Evolutionary conservation across 495 filamentous ascomycete species (phyloP).

Genomic region (Tuber microsphaerosporum): DNA sequence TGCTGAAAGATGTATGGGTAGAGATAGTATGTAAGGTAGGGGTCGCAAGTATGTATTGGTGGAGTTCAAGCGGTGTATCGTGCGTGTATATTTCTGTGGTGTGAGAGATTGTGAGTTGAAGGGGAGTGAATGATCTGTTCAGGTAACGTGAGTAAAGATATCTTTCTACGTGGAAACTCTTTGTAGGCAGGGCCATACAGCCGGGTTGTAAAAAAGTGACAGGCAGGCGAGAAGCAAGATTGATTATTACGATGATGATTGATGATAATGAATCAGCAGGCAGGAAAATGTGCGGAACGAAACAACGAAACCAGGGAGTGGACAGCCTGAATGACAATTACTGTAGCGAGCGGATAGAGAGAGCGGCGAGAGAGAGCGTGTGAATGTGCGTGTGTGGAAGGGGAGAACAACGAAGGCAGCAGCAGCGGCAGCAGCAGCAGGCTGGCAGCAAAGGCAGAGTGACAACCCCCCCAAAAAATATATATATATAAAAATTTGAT

Average conservation of each 20-base stretch:
- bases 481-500: too few relatives aligned
- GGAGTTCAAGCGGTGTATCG: background rate
- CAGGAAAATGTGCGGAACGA: background rate
- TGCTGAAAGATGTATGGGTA: background rate
- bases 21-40: background rate
- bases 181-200: conserved; percentile 1
- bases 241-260: background rate
- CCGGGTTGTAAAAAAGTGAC: conserved; percentile 3
- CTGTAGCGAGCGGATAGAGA: background rate
- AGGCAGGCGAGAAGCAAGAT: background rate
- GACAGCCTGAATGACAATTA: background rate
- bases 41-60: background rate
- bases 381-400: background rate
- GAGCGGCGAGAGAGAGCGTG: background rate
- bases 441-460: conserved; percentile 7
- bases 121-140: conserved; percentile 17
- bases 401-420: conserved; percentile 22
- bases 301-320: conserved; percentile 3
- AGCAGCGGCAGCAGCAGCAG: conserved; percentile 2
- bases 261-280: background rate
- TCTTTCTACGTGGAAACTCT: background rate
- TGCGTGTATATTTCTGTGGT: background rate
- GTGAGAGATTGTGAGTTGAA: conserved; percentile 17
- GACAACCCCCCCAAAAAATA: conserved; percentile 8
- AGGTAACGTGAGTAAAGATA: conserved; percentile 1